Evolutionary conservation across 805 yeast species (phyloP).

Genomic region (Candida ulmi): DNA sequence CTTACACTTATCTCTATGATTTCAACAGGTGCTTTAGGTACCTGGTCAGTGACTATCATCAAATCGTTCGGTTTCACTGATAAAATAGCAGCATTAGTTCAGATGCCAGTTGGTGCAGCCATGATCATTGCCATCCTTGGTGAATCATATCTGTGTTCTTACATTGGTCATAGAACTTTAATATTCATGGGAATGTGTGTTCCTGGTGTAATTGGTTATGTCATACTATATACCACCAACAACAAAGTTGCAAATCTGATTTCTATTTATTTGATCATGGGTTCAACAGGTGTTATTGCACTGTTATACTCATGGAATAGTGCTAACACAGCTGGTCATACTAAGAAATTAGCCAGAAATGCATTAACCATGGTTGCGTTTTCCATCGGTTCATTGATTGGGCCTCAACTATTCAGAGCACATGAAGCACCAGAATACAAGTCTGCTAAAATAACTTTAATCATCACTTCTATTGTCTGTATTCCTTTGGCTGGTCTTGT

Average conservation of each 20-base stretch:
- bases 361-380: conserved; percentile 54
- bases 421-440: conserved; percentile 46
- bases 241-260: conserved; percentile 41
- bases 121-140: conserved; percentile 36
- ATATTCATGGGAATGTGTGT: conserved; percentile 33
- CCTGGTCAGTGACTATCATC: conserved; percentile 32
- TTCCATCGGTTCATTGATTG: conserved; percentile 53
- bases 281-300: conserved; percentile 53
- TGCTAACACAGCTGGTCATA: conserved; percentile 57
- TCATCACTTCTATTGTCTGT: conserved; percentile 44
- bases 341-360: conserved; percentile 50
- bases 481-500: conserved; percentile 38
- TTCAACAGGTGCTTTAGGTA: conserved; percentile 42
- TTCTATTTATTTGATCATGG: conserved; percentile 44
- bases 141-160: conserved; percentile 32
- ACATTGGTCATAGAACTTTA: conserved; percentile 30
- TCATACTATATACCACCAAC: conserved; percentile 35
- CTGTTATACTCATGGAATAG: conserved; percentile 57
- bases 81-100: conserved; percentile 40
- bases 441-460: conserved; percentile 52
- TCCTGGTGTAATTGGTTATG: conserved; percentile 46
- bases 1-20: conserved; percentile 41
- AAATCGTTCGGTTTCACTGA: conserved; percentile 39
- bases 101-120: conserved; percentile 53
- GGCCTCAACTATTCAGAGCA: conserved; percentile 57